Percentiles rank a stretch among this genome's conserved stretches.
phyloP scores from a whole-genome alignment of 352 stramenopile genomes.

The Phytophthora rubi region DNA sequence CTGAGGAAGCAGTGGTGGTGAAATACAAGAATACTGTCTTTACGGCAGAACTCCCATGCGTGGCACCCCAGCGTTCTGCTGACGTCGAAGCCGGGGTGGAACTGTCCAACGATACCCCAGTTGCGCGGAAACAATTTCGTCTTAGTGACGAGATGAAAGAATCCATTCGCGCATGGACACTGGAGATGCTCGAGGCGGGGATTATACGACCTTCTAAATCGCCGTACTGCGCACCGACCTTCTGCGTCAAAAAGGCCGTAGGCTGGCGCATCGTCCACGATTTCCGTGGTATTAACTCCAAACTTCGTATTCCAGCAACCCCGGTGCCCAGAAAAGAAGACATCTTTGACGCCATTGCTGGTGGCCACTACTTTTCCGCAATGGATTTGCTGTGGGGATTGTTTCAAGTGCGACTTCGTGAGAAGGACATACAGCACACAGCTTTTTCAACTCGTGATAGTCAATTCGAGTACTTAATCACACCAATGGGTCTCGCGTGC shows the following conservation, averaged over 20 bases:
- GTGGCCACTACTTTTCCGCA: not conserved
- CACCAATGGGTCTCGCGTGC: not conserved
- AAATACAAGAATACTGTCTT: not conserved
- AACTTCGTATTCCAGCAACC: not conserved
- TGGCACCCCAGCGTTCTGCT: not conserved
- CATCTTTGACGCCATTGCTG: not conserved
- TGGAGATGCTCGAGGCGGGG: not conserved
- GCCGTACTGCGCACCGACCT: not conserved
- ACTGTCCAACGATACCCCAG: not conserved
- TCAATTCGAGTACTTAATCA: not conserved
- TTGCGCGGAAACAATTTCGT: not conserved
- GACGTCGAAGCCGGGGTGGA: not conserved
- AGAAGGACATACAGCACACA: not conserved
- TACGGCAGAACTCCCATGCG: not conserved
- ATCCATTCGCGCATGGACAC: not conserved
- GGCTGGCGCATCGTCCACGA: not conserved
- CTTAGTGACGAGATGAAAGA: not conserved
- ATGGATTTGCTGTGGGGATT: not conserved
- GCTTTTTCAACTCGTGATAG: not conserved
- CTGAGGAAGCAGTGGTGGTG: not conserved
- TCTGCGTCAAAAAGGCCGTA: not conserved
- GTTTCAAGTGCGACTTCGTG: not conserved
- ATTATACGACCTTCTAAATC: not conserved
- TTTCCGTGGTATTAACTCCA: not conserved
- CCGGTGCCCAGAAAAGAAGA: not conserved